Evolutionary conservation across 2,329 filamentous ascomycete species (phyloP).

Genomic region (Fusarium sacchari): DNA sequence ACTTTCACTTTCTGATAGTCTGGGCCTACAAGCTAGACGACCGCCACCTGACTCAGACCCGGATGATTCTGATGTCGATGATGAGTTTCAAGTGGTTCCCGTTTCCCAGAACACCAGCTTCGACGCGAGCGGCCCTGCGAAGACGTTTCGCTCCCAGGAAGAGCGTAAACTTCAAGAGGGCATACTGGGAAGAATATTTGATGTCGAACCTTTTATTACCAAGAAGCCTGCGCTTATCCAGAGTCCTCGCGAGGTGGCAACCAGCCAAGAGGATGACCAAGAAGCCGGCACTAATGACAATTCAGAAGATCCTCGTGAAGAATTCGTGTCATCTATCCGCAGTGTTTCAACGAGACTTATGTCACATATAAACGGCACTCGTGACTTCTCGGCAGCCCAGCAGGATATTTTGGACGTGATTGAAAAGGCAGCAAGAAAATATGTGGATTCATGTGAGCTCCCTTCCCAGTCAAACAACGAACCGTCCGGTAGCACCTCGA

Average conservation of each 20-base stretch:
- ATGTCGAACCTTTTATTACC: conserved; percentile 55
- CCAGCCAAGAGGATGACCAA: conserved; percentile 28
- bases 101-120: conserved; percentile 45
- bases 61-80: conserved; percentile 64
- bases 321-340: conserved; percentile 50
- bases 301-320: conserved; percentile 42
- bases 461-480: conserved; percentile 26
- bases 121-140: conserved; percentile 56
- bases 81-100: conserved; percentile 62
- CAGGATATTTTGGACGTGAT: conserved; percentile 62
- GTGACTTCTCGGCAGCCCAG: conserved; percentile 49
- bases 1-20: conserved; percentile 66
- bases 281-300: conserved; percentile 30
- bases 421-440: conserved; percentile 61
- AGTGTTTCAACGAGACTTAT: conserved; percentile 56
- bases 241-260: conserved; percentile 31
- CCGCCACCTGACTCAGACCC: conserved; percentile 52
- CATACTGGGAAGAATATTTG: conserved; percentile 63
- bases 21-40: conserved; percentile 57
- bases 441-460: conserved; percentile 54
- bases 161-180: conserved; percentile 65
- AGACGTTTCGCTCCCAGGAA: conserved; percentile 60
- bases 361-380: conserved; percentile 52
- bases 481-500: conserved; percentile 5
- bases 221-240: conserved; percentile 49